Base-by-base conservation (phyloP, 495 filamentous ascomycete genomes). In the Penicillium manginii region DNA sequence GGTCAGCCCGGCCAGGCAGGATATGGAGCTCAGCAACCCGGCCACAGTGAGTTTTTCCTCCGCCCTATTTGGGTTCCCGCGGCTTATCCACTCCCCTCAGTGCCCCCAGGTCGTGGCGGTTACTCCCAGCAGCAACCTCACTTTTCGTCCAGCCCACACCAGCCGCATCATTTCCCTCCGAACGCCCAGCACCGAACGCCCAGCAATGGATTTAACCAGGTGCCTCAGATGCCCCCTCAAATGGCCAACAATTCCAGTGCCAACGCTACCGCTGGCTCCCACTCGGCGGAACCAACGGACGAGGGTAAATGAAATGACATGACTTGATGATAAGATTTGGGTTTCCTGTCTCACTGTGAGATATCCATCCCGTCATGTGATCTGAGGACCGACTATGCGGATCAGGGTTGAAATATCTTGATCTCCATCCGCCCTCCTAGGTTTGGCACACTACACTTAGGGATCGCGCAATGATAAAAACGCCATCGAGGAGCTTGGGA, bases 1-100 rank as follows among this genome's bases (percentile, higher is more conserved):
- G 83, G 78, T 61, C 85, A 85, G 59, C 89, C 86, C 65, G 85
- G 84, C 64, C 85, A 88, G 61, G 87, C 88, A 5, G 78, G 83
- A 1, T 91, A 86, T 61, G 76, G 80, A 22, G 84, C 83, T 52
- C 89, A 90, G 63, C 82, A 78, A 29, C 76, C 82, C 35, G 80
- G 75, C 52, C 86, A 87, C 69, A 85, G 89, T 89, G 84, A 82
- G 86, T 88, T 68, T 39, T 42, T 23, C 5, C 37, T 31, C 26
- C 45, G 45, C 43, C 32, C 19, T 14, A 57, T 52, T 35, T 55
- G 37, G 19, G 15, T 40, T 54, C 31, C 33, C 50, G 9, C 19
- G 17, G 33, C 29, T 43, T 46, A 12, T 35, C 52, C 7, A 37
- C 17, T 5, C 21, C 43, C 4, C 40, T 46, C 26, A 86, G 86